Evolutionary conservation across 164 flowering plant genomes (phyloP).

Genomic region (Tetrastigma voinierianum): DNA sequence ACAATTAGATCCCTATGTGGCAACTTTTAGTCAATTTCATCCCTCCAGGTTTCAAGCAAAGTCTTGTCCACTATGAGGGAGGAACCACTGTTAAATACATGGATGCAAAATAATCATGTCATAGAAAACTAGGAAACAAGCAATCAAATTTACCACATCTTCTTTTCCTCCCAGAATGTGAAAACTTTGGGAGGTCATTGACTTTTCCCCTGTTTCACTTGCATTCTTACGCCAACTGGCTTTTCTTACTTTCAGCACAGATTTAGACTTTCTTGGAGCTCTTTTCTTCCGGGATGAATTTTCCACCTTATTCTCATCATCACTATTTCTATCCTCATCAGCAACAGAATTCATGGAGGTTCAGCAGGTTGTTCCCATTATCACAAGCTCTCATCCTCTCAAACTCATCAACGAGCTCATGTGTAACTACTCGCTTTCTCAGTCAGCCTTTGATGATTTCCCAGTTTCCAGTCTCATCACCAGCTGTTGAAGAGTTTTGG

Average conservation of each 20-base stretch:
- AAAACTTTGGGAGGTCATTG: conserved; percentile 48
- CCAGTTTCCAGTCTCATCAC: conserved; percentile 24
- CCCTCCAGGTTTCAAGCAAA: conserved; percentile 69
- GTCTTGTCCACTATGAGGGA: conserved; percentile 49
- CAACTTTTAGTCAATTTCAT: conserved; percentile 52
- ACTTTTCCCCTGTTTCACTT: conserved; percentile 31
- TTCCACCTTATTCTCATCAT: conserved; percentile 27
- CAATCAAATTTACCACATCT: conserved; percentile 41
- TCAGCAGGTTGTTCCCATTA: conserved; percentile 21
- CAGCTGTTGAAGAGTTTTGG: conserved; percentile 13
- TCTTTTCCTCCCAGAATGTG: conserved; percentile 70
- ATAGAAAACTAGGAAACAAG: conserved; percentile 5
- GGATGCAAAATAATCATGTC: neutral
- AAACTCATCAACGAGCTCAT: conserved; percentile 19
- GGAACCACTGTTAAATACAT: neutral
- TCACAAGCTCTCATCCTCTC: conserved; percentile 24
- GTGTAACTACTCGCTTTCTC: conserved; percentile 23
- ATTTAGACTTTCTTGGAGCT: conserved; percentile 30
- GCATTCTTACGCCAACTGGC: conserved; percentile 40
- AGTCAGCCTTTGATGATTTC: conserved; percentile 33
- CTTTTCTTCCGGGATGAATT: conserved; percentile 27
- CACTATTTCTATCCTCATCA: conserved; percentile 26
- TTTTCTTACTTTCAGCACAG: conserved; percentile 43
- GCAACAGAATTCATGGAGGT: conserved; percentile 16
- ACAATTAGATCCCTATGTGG: conserved; percentile 25